Conservation (phyloP, 2,329 filamentous ascomycete genomes). For the Ceratocystis smalleyi region DNA sequence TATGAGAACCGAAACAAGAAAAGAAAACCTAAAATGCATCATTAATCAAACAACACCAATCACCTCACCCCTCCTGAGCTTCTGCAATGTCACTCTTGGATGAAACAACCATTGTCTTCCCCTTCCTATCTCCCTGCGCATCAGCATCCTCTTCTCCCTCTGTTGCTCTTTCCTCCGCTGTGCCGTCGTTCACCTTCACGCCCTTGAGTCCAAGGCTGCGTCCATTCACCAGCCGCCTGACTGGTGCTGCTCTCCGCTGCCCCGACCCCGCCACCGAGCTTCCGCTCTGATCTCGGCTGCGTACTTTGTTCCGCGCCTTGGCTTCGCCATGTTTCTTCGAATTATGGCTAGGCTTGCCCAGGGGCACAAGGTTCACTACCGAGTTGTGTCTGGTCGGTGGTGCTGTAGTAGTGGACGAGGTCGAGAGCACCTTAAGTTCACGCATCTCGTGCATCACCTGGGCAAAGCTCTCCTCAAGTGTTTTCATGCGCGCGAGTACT, state of each 20-base stretch:
- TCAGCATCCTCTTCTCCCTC: no score
- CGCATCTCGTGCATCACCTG: conserved; percentile 75
- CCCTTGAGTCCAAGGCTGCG: background rate
- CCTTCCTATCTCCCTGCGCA: background rate
- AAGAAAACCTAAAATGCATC: background rate
- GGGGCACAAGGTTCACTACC: conserved; percentile 20
- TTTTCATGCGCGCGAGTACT: conserved; percentile 82
- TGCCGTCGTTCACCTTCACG: background rate
- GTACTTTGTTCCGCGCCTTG: background rate
- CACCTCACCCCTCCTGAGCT: background rate
- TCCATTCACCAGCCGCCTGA: conserved; percentile 9
- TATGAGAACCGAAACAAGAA: background rate
- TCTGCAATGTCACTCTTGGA: conserved; percentile 3
- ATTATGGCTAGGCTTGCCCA: background rate
- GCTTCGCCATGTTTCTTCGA: background rate
- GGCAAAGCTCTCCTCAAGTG: conserved; percentile 75
- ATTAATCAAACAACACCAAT: background rate
- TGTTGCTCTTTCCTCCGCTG: background rate
- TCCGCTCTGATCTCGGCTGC: conserved; percentile 8
- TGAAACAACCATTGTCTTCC: background rate
- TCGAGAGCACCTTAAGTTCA: conserved; percentile 34
- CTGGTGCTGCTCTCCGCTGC: conserved; percentile 1
- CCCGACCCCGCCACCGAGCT: background rate
- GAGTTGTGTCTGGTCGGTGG: conserved; percentile 38
- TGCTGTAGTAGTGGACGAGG: conserved; percentile 26